These are phyloP conservation scores for Incumbomyces lentus DNA, from an alignment of 2,329 filamentous ascomycete species.

Conservation along the genomic window DNA sequence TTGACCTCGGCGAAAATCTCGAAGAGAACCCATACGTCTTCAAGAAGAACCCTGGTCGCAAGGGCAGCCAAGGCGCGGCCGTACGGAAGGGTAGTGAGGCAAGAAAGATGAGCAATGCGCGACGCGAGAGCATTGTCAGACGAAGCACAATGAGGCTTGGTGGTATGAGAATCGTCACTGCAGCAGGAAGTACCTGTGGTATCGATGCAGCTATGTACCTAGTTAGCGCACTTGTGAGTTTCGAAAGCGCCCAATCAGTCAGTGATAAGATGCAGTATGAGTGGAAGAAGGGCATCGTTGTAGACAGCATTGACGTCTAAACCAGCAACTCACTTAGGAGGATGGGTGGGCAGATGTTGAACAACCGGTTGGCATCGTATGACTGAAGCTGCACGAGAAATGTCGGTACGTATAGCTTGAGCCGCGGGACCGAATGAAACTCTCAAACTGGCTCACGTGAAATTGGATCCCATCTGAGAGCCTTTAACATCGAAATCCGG, in stretches of 20 bases:
- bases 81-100: slow-evolving; percentile 70
- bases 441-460: too few species aligned
- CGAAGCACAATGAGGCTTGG: slow-evolving; percentile 64
- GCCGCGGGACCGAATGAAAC: too few species aligned
- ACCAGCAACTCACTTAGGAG: background rate
- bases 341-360: background rate
- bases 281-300: slow-evolving; percentile 42
- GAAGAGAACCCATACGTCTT: slow-evolving; percentile 78
- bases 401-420: too few species aligned
- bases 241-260: slow-evolving; percentile 65
- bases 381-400: too few species aligned
- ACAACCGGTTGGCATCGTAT: too few species aligned
- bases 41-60: slow-evolving; percentile 51
- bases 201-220: slow-evolving; percentile 78
- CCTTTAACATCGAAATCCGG: too few species aligned
- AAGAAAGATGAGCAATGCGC: slow-evolving; percentile 61
- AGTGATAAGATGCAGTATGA: slow-evolving; percentile 67
- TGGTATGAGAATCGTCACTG: slow-evolving; percentile 64
- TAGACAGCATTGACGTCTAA: slow-evolving; percentile 22
- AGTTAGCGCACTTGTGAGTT: slow-evolving; percentile 69
- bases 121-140: slow-evolving; percentile 70
- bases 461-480: too few species aligned
- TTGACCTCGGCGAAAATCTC: slow-evolving; percentile 60
- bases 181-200: slow-evolving; percentile 67
- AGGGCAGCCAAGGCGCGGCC: slow-evolving; percentile 44